Percentiles rank a stretch among this genome's conserved stretches.
Evolutionary conservation across 176 grass and related monocot species (phyloP).

Genomic region (Carex pumila): DNA sequence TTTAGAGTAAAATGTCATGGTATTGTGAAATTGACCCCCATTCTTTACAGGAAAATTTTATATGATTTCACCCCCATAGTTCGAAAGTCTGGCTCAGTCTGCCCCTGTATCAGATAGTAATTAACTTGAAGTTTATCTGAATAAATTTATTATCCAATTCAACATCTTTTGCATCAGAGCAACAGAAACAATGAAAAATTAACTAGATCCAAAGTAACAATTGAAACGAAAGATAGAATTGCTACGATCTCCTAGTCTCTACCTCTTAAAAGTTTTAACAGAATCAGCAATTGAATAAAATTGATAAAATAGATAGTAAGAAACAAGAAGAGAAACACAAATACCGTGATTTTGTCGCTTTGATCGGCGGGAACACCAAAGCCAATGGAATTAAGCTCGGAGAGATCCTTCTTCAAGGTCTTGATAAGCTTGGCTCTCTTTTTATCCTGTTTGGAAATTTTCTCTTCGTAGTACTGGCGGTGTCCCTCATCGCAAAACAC

Average conservation of each 20-base stretch:
- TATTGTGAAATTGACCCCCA: too few species aligned
- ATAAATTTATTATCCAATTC: neutral
- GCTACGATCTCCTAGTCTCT: neutral
- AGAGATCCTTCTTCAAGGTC: slow-evolving; percentile 31
- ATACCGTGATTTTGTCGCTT: slow-evolving; percentile 30
- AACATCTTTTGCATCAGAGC: neutral
- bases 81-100: too few species aligned
- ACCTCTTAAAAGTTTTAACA: neutral
- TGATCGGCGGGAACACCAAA: neutral
- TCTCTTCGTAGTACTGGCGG: slow-evolving; percentile 23
- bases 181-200: neutral
- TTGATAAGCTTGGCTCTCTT: slow-evolving; percentile 33
- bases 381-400: slow-evolving; percentile 16
- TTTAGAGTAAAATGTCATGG: too few species aligned
- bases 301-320: neutral
- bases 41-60: too few species aligned
- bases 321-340: neutral
- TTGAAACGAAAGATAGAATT: neutral
- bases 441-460: slow-evolving; percentile 25
- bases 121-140: neutral
- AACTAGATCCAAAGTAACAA: neutral
- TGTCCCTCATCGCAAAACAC: slow-evolving; percentile 28
- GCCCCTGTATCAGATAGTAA: neutral
- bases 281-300: neutral
- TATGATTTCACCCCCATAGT: too few species aligned